Conservation (phyloP, 2,329 filamentous ascomycete genomes). For the Pseudogymnoascus sp. region DNA sequence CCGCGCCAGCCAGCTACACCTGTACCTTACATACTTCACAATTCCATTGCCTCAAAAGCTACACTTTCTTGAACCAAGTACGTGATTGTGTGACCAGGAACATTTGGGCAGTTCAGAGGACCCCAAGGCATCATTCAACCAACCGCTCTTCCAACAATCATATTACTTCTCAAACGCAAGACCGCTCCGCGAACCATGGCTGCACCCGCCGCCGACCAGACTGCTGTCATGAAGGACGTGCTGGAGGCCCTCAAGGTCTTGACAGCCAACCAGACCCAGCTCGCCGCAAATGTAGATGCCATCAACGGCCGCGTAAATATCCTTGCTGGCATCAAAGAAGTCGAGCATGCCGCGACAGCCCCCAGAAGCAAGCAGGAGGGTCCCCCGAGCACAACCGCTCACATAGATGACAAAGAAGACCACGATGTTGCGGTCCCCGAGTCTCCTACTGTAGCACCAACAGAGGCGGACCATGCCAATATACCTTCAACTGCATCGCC, state of each 20-base stretch:
- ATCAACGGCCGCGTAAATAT: constrained; percentile 57
- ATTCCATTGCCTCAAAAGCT: background rate
- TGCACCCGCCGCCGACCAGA: constrained; percentile 22
- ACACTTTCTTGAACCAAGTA: background rate
- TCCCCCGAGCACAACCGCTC: constrained; percentile 8
- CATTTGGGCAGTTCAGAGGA: background rate
- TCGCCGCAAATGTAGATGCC: constrained; percentile 50
- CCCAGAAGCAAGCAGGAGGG: background rate
- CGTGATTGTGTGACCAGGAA: background rate
- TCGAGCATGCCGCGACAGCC: constrained; percentile 36
- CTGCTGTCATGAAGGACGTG: constrained; percentile 44
- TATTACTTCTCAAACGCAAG: background rate
- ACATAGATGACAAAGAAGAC: constrained; percentile 14
- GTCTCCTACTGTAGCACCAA: constrained; percentile 27
- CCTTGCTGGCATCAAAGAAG: constrained; percentile 50
- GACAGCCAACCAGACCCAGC: constrained; percentile 46
- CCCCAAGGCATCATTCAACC: background rate
- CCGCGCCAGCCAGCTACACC: background rate
- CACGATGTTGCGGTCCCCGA: constrained; percentile 23
- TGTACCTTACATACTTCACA: background rate
- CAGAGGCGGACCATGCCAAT: constrained; percentile 17
- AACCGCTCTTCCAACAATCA: constrained; percentile 13
- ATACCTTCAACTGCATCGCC: constrained; percentile 13
- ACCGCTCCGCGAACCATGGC: constrained; percentile 17
- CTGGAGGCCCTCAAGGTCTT: constrained; percentile 47